Evolutionary conservation across 1,284 basidiomycete genomes (phyloP).

Genomic region (Cryptococcus deneoformans): DNA sequence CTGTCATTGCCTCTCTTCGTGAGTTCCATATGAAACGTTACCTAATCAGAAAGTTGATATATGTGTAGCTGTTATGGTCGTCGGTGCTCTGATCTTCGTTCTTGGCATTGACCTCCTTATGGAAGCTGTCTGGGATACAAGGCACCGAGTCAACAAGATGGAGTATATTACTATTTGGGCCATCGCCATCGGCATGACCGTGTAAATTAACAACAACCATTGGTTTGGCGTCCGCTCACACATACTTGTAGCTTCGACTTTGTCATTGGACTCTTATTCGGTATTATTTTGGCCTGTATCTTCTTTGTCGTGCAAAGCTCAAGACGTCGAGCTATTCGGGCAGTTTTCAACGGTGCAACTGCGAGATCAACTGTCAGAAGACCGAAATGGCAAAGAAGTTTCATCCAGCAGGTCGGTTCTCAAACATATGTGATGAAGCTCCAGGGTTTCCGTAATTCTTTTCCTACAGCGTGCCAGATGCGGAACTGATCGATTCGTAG

Average conservation of each 20-base stretch:
- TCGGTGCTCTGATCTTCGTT: slow-evolving; percentile 90
- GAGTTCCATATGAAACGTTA: slow-evolving; percentile 45
- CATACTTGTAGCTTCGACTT: slow-evolving; percentile 68
- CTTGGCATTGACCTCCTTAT: slow-evolving; percentile 92
- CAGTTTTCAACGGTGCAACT: slow-evolving; percentile 71
- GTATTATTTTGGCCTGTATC: slow-evolving; percentile 86
- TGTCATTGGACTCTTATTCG: slow-evolving; percentile 88
- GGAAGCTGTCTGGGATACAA: slow-evolving; percentile 94
- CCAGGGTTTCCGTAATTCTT: slow-evolving; percentile 61
- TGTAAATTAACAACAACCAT: slow-evolving; percentile 25
- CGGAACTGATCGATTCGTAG: slow-evolving; percentile 14
- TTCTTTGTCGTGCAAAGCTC: slow-evolving; percentile 97
- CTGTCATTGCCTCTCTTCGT: slow-evolving; percentile 82
- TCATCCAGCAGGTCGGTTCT: slow-evolving; percentile 84
- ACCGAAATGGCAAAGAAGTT: slow-evolving; percentile 81
- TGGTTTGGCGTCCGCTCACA: neutral
- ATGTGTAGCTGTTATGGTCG: slow-evolving; percentile 73
- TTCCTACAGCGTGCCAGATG: neutral
- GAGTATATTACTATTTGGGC: slow-evolving; percentile 57
- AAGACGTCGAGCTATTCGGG: slow-evolving; percentile 74
- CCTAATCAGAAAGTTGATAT: too few species aligned
- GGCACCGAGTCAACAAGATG: slow-evolving; percentile 75
- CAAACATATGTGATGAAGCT: slow-evolving; percentile 88
- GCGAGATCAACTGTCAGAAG: slow-evolving; percentile 88
- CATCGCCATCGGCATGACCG: slow-evolving; percentile 82